These are phyloP conservation scores for Nemania sp. DNA, from an alignment of 2,329 filamentous ascomycete genomes.

Conservation along the genomic window DNA sequence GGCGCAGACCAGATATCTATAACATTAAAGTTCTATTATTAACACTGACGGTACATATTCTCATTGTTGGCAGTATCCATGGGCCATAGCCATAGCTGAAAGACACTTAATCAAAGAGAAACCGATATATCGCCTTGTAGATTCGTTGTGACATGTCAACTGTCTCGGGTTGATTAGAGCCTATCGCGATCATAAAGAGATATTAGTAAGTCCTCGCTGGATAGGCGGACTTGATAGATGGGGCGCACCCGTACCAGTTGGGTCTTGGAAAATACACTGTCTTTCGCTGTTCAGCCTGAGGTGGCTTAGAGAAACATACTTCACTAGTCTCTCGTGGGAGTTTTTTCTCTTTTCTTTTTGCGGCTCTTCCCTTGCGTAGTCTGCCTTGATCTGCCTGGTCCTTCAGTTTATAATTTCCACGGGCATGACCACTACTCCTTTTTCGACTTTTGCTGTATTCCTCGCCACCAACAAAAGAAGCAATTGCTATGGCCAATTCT, in stretches of 20 bases:
- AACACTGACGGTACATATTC: neutral
- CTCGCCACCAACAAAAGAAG: neutral
- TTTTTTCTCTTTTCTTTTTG: neutral
- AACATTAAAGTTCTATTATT: neutral
- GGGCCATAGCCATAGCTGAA: neutral
- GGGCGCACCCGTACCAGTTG: neutral
- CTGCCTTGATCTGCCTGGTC: neutral
- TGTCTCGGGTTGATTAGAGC: conserved; percentile 10
- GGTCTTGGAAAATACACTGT: neutral
- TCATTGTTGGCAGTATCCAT: neutral
- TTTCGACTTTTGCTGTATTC: neutral
- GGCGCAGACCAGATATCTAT: neutral
- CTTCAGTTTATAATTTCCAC: neutral
- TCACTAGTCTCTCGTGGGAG: neutral
- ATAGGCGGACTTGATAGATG: neutral
- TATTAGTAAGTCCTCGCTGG: neutral
- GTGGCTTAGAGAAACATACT: neutral
- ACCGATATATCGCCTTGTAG: neutral
- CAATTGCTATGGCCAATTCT: conserved; percentile 13
- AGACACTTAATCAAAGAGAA: neutral
- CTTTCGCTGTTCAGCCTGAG: neutral
- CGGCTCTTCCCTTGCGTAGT: neutral
- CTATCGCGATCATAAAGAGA: neutral
- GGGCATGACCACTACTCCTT: neutral
- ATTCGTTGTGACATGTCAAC: conserved; percentile 16